Percentiles rank a stretch among this genome's conserved stretches.
These are phyloP conservation scores for Amoeboaphelidium occidentale DNA, from an alignment of 371 early-diverging fungal genomes.

Conservation along the genomic window DNA sequence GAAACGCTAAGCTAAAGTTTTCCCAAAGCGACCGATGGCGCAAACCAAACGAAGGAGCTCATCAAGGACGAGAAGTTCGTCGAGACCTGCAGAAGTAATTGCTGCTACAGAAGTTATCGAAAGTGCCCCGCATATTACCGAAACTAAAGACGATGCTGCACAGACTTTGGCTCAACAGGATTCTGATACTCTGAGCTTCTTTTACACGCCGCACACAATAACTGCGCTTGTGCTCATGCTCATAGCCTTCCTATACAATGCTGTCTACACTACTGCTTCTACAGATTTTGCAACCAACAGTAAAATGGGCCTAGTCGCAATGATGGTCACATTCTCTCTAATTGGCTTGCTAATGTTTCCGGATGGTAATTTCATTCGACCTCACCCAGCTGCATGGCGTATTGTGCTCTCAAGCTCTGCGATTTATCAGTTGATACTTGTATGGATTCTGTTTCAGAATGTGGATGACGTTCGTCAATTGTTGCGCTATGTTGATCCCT, in stretches of 20 bases:
- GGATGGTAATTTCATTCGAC: conserved; percentile 81
- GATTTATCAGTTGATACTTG: conserved; percentile 57
- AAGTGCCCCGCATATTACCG: too few species aligned
- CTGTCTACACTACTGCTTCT: background rate
- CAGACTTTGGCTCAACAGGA: too few species aligned
- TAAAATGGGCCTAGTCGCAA: conserved; percentile 32
- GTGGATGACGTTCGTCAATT: conserved; percentile 53
- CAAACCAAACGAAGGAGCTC: too few species aligned
- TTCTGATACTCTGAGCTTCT: too few species aligned
- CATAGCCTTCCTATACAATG: conserved; percentile 5
- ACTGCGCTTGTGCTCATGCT: conserved; percentile 3
- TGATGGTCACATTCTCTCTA: conserved; percentile 40
- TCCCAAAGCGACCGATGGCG: too few species aligned
- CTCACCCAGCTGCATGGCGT: conserved; percentile 86
- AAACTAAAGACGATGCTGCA: too few species aligned
- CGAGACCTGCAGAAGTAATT: too few species aligned
- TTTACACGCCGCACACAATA: conserved; percentile 7
- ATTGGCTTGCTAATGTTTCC: conserved; percentile 66
- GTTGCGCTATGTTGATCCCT: conserved; percentile 49
- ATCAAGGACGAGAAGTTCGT: too few species aligned
- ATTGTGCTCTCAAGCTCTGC: conserved; percentile 55
- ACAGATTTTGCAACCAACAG: background rate
- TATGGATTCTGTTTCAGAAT: conserved; percentile 73
- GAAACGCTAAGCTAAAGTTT: too few species aligned
- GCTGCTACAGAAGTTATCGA: too few species aligned